Percentiles rank a stretch among this genome's conserved stretches.
These are phyloP conservation scores for Fomitopsis schrenkii DNA, from an alignment of 1,284 basidiomycete genomes.

Conservation along the genomic window DNA sequence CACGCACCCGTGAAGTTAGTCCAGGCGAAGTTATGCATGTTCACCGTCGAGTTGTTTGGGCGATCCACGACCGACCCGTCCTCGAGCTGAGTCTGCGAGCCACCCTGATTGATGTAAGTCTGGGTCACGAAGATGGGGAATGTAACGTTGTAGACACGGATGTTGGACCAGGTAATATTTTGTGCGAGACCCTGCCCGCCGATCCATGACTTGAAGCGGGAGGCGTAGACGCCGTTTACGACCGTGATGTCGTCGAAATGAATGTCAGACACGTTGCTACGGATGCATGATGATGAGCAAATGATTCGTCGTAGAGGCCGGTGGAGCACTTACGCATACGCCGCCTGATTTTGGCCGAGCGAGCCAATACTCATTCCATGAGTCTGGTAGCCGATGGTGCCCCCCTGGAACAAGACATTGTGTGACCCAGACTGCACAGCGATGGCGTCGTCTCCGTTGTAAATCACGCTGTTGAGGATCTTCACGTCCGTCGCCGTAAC, in stretches of 20 bases:
- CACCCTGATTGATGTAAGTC: conserved; percentile 1
- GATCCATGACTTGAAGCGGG: conserved; percentile 1
- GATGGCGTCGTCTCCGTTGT: not conserved
- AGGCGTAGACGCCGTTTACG: not conserved
- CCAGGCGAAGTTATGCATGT: not conserved
- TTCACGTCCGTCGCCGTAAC: not conserved
- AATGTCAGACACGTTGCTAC: not conserved
- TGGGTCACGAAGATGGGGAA: conserved; percentile 2
- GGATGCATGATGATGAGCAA: not conserved
- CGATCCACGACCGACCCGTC: not conserved
- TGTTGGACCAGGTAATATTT: conserved; percentile 2
- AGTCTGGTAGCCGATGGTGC: not conserved
- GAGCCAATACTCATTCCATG: conserved; percentile 1
- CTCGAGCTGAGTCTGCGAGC: not conserved
- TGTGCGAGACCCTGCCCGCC: not conserved
- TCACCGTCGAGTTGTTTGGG: not conserved
- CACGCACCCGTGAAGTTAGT: not conserved
- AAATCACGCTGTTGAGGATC: not conserved
- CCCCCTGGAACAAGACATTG: not conserved
- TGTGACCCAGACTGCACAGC: not conserved
- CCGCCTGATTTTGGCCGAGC: not conserved
- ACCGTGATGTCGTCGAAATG: not conserved
- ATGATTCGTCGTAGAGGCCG: not conserved
- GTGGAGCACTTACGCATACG: not conserved
- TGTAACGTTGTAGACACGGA: not conserved